A percentile compares a stretch with the other conserved stretches of the same genome.
phyloP scores from a whole-genome alignment of 1,284 basidiomycete genomes.

The Meripilus lineatus region DNA sequence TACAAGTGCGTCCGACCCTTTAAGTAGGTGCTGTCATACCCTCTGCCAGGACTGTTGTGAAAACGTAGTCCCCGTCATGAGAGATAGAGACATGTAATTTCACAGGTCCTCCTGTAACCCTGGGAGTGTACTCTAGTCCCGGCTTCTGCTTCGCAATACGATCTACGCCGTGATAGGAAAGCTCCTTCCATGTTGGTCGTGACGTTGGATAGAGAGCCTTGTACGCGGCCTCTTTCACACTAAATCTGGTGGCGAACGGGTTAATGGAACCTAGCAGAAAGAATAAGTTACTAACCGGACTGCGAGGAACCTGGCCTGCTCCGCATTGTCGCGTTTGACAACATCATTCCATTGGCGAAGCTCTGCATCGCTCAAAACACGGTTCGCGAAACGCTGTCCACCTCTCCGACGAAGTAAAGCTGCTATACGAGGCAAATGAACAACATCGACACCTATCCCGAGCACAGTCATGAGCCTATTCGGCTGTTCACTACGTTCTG shows the following conservation, averaged over 20 bases:
- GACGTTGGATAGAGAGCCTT: conserved; percentile 74
- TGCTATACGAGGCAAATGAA: conserved; percentile 64
- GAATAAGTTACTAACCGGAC: conserved; percentile 49
- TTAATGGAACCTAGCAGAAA: not conserved
- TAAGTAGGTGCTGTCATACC: too few species aligned
- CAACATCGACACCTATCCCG: conserved; percentile 77
- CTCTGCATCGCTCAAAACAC: conserved; percentile 63
- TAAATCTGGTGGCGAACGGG: conserved; percentile 53
- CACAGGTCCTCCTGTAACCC: conserved; percentile 20
- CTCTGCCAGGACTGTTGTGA: conserved; percentile 71
- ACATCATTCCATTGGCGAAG: conserved; percentile 38
- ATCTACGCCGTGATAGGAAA: conserved; percentile 47
- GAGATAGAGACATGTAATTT: conserved; percentile 66
- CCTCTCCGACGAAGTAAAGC: conserved; percentile 50
- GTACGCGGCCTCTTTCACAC: conserved; percentile 86
- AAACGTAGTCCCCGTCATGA: conserved; percentile 83
- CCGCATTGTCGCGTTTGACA: conserved; percentile 15
- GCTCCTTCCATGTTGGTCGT: conserved; percentile 73
- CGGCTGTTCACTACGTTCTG: too few species aligned
- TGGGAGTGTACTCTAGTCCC: conserved; percentile 39
- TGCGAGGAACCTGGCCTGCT: conserved; percentile 47
- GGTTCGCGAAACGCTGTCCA: conserved; percentile 43
- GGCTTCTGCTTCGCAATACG: conserved; percentile 41
- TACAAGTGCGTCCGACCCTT: too few species aligned
- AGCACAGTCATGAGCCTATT: conserved; percentile 66